Conservation (phyloP, 176 grass and related monocot genomes). For the Thalia dealbata region DNA sequence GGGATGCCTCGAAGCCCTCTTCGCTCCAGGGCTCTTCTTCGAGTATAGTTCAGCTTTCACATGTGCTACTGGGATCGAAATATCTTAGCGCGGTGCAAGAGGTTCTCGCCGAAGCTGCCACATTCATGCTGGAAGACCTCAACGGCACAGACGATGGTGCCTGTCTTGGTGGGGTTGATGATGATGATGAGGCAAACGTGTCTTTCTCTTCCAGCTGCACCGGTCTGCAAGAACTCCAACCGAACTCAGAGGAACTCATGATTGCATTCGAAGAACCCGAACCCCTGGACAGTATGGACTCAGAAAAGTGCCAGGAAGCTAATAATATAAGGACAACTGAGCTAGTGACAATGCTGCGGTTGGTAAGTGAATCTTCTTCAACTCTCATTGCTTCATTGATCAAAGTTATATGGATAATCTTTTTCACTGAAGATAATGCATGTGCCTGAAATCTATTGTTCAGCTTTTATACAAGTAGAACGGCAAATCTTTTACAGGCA, state of each 20-base stretch:
- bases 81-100: conserved; percentile 46
- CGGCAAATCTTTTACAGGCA: too few species aligned
- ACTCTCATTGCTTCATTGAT: not conserved
- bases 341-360: conserved; percentile 36
- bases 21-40: not conserved
- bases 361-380: not conserved
- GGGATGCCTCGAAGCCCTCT: conserved; percentile 4
- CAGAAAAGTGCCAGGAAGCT: conserved; percentile 12
- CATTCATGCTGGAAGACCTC: conserved; percentile 28
- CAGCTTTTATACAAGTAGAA: too few species aligned
- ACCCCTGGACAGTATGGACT: not conserved
- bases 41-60: conserved; percentile 20
- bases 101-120: conserved; percentile 45
- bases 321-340: conserved; percentile 32
- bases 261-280: conserved; percentile 23
- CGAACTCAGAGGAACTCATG: conserved; percentile 19
- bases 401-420: not conserved
- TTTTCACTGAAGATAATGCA: not conserved
- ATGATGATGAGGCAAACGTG: conserved; percentile 8
- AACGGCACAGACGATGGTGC: conserved; percentile 3
- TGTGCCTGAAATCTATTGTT: too few species aligned
- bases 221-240: not conserved
- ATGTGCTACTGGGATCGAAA: conserved; percentile 40
- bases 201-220: conserved; percentile 34
- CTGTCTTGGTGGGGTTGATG: conserved; percentile 3